Percentiles rank a stretch among this genome's conserved stretches.
Conservation (phyloP, 495 filamentous ascomycete species). For the Pyrenula massariospora region DNA sequence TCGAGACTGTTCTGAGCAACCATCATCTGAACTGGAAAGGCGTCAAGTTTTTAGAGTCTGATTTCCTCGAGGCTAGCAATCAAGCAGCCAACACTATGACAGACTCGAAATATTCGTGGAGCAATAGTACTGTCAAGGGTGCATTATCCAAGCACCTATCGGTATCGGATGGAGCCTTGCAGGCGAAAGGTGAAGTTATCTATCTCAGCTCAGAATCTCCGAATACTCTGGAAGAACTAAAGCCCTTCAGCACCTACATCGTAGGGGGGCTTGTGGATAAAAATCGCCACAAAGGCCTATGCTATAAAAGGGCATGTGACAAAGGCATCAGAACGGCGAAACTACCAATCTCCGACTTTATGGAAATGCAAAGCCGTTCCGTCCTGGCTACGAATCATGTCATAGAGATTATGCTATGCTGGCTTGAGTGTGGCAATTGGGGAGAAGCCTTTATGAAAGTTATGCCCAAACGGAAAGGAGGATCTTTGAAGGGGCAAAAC, state of each 20-base stretch:
- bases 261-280: slow-evolving; percentile 91
- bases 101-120: background rate
- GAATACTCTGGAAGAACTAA: slow-evolving; percentile 65
- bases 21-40: slow-evolving; percentile 69
- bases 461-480: slow-evolving; percentile 77
- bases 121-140: background rate
- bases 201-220: slow-evolving; percentile 84
- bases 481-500: slow-evolving; percentile 32
- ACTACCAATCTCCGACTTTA: slow-evolving; percentile 82
- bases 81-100: background rate
- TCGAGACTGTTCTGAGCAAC: slow-evolving; percentile 58
- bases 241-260: slow-evolving; percentile 80
- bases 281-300: slow-evolving; percentile 89
- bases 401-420: slow-evolving; percentile 86
- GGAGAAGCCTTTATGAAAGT: slow-evolving; percentile 74
- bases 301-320: slow-evolving; percentile 68
- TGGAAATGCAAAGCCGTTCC: slow-evolving; percentile 73
- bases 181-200: slow-evolving; percentile 49
- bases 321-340: slow-evolving; percentile 75
- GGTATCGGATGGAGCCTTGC: slow-evolving; percentile 8
- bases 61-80: slow-evolving; percentile 32
- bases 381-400: slow-evolving; percentile 93
- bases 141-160: background rate
- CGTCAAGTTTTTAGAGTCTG: slow-evolving; percentile 53
- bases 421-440: slow-evolving; percentile 85